Evolutionary conservation across 257 asterid genomes (phyloP), one percentile per base, ranked within the genome.

Genomic region (Gardenia jasminoides): DNA sequence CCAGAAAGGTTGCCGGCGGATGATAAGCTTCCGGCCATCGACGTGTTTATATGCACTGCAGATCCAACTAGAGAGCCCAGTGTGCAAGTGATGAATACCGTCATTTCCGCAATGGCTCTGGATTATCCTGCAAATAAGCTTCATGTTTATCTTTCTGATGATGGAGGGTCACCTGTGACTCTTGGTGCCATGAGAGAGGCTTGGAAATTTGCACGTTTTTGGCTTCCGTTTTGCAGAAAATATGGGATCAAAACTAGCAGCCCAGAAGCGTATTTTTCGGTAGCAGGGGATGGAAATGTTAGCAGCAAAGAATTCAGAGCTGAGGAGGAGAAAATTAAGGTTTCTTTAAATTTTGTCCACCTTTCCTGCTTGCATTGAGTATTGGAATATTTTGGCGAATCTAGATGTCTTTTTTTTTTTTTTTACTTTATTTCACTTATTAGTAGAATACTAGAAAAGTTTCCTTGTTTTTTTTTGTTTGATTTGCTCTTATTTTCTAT

Each of bases 71-170:
- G 87, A 56, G 97, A 92, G 80, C 97, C 97, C 0, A 76, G 82
- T 10, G 48, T 88, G 56, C 84, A 70, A 2, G 94, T 92, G 36
- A 88, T 92, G 97, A 92, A 92, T 84, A 92, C 96, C 24, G 89
- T 92, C n/a, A 44, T 92, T 44, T 92, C 97, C 10, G 94, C 92
- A 11, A 74, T 90, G 94, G 91, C 92, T 7, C 87, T 92, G 2
- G 94, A 92, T 58, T 92, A 92, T 50, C 96, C 97, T 0, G 76
- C 87, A 0, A 80, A 85, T 0, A 92, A 90, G 88, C 89, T 92
- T 28, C 80, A 83, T 0, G 88, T 92, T 2, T 92, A 89, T 82
- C 84, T 90, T 22, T 86, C 96, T 0, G 97, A 92, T 54, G 96
- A 92, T 58, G 92, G 87, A 1, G 94, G 96, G 9, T 84, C 88